Evolutionary conservation across 495 filamentous ascomycete species (phyloP).

Genomic region (Hyaloscypha hepaticicola): DNA sequence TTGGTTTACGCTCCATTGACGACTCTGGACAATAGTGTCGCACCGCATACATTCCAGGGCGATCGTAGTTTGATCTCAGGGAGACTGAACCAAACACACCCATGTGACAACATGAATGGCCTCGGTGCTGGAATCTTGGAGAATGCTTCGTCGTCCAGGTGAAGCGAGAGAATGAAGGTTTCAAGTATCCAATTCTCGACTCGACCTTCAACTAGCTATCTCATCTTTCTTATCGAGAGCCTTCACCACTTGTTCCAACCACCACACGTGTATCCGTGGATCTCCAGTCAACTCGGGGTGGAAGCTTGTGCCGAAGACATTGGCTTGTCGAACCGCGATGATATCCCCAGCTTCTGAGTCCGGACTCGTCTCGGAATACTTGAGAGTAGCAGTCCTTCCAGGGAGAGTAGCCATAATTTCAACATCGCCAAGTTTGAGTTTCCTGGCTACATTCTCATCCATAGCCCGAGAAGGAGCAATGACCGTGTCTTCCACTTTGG

Average conservation of each 20-base stretch:
- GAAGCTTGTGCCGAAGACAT: conserved; percentile 95
- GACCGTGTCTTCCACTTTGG: conserved; percentile 56
- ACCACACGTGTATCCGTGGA: conserved; percentile 89
- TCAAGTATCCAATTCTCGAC: background rate
- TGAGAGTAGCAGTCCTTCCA: conserved; percentile 37
- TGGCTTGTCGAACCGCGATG: conserved; percentile 86
- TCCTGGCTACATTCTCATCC: conserved; percentile 26
- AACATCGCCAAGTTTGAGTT: conserved; percentile 38
- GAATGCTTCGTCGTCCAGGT: background rate
- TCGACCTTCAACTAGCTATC: background rate
- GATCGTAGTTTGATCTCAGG: too few species aligned
- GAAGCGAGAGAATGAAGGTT: background rate
- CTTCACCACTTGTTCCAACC: conserved; percentile 70
- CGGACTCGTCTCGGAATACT: conserved; percentile 29
- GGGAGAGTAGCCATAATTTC: conserved; percentile 60
- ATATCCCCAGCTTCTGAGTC: conserved; percentile 68
- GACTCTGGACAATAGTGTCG: too few species aligned
- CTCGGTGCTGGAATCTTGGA: background rate
- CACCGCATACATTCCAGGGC: too few species aligned
- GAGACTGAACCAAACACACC: too few species aligned
- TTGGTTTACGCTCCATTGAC: too few species aligned
- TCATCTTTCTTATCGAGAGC: conserved; percentile 31
- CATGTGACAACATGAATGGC: background rate
- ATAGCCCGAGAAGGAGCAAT: conserved; percentile 58
- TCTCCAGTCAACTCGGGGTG: conserved; percentile 94